Conservation (phyloP, 2,329 filamentous ascomycete species). For the Pleurostoma richardsiae region DNA sequence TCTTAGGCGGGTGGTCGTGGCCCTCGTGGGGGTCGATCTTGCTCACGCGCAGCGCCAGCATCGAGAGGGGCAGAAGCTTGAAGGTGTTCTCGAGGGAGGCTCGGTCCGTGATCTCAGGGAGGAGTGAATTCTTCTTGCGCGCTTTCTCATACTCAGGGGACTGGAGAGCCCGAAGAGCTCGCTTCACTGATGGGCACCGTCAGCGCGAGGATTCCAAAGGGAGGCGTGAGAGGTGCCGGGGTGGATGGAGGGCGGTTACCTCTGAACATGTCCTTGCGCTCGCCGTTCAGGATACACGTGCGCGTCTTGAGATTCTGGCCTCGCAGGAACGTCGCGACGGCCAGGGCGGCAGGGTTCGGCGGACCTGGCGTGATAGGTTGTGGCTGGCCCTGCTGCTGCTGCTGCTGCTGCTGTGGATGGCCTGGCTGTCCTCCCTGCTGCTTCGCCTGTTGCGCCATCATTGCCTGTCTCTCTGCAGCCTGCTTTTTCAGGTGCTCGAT, state of each 20-base stretch:
- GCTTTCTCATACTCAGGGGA: constrained; percentile 89
- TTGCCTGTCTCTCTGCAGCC: constrained; percentile 43
- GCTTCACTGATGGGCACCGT: constrained; percentile 65
- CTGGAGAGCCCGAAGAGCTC: constrained; percentile 84
- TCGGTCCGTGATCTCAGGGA: constrained; percentile 84
- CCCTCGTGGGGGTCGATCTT: constrained; percentile 77
- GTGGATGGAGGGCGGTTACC: constrained; percentile 45
- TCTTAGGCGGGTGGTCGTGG: constrained; percentile 65
- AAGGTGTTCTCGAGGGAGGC: constrained; percentile 88
- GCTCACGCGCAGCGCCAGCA: constrained; percentile 83
- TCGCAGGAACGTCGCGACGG: constrained; percentile 83
- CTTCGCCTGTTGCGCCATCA: constrained; percentile 25
- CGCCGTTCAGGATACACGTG: constrained; percentile 90
- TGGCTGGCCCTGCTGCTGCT: constrained; percentile 40
- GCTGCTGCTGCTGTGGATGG: constrained; percentile 23
- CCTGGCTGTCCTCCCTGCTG: constrained; percentile 29
- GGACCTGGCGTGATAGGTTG: constrained; percentile 72
- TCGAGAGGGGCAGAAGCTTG: constrained; percentile 89
- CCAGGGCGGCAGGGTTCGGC: constrained; percentile 82
- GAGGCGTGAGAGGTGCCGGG: constrained; percentile 1
- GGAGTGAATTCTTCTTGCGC: constrained; percentile 79
- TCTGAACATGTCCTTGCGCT: constrained; percentile 97
- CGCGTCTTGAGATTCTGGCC: constrained; percentile 81
- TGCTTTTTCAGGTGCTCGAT: constrained; percentile 63
- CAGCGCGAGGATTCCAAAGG: constrained; percentile 6